Base-by-base conservation (phyloP, 306 rosid genomes). In the Rosa persica region DNA sequence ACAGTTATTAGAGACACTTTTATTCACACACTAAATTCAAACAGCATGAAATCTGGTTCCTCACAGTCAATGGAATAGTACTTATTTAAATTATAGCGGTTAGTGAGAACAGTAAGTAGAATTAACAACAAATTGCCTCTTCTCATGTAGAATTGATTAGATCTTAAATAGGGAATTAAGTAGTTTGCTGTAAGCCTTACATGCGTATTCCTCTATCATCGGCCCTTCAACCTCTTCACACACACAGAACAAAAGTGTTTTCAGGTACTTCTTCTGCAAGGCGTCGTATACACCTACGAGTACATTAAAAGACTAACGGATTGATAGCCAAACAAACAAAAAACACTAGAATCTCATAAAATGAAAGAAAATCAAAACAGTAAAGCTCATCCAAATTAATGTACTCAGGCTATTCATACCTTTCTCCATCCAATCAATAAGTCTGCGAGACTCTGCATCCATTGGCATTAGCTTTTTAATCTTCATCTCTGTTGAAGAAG, bases 381-480 rank as follows among this genome's bases (percentile, higher is more conserved):
- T 2, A 36, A 38, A 5, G 39, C 43, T 34, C 68, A 62, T 13
- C 47, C 7, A 36, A 64, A 76, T 43, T 55, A 67, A 47, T 51
- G 38, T 25, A 36, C 51, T 34, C 39, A 67, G 58, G 80, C 15
- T 51, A 67, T 73, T 76, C 79, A 8, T 64, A 81, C 98, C 97
- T 78, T 92, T 94, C 87, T 95, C 98, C 98, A 95, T 95, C 98
- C 97, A 95, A 80, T 95, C 98, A 76, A 95, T 91, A 70, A 92
- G 89, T 78, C 98, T 88, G 22, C 96, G 96, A 76, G 98, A 95
- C 83, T 95, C 98, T 0, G 93, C 93, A 86, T 95, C 98, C 84
- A 95, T 43, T 13, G 98, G 98, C 97, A 90, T 88, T 2, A 95
- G 96, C 73, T 91, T 92, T 72, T 95, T 92, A 13, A 95, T 95